Percentiles rank a stretch among this genome's conserved stretches.
Evolutionary conservation across 2,329 filamentous ascomycete genomes (phyloP).

Genomic region (Pezicula rhizophila): DNA sequence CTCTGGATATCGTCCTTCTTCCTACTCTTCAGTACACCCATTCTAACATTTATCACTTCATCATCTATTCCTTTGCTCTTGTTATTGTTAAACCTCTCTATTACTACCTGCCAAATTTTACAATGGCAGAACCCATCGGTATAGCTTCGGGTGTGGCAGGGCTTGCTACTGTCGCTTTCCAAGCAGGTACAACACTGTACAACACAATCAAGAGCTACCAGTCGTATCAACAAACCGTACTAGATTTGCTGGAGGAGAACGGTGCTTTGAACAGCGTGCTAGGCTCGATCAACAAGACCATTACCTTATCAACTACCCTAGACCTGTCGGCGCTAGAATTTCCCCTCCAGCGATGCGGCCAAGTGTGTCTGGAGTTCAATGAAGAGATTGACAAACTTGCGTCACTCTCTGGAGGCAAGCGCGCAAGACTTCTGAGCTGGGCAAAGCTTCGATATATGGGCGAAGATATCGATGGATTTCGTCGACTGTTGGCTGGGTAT

Average conservation of each 20-base stretch:
- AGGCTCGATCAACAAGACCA: conserved; percentile 23
- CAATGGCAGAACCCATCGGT: conserved; percentile 28
- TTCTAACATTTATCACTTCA: too few species aligned
- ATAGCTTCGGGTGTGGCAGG: conserved; percentile 31
- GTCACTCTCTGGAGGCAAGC: conserved; percentile 26
- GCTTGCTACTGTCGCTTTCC: conserved; percentile 32
- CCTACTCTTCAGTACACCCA: too few species aligned
- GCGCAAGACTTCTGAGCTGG: conserved; percentile 38
- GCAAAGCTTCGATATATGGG: conserved; percentile 37
- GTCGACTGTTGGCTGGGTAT: conserved; percentile 33
- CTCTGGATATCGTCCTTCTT: too few species aligned
- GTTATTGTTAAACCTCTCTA: too few species aligned
- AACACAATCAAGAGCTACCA: conserved; percentile 31
- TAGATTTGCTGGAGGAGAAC: conserved; percentile 34
- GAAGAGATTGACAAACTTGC: conserved; percentile 30
- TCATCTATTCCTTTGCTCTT: too few species aligned
- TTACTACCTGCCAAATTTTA: neutral
- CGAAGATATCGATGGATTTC: conserved; percentile 36
- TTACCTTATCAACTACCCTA: conserved; percentile 10
- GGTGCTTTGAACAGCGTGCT: conserved; percentile 31
- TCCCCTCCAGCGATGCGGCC: conserved; percentile 34
- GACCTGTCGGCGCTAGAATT: conserved; percentile 27
- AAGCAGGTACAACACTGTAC: conserved; percentile 31
- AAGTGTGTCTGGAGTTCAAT: conserved; percentile 37
- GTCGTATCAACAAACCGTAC: conserved; percentile 30